Base-by-base conservation (phyloP, 2,329 filamentous ascomycete genomes). In the Talaromyces sp. region DNA sequence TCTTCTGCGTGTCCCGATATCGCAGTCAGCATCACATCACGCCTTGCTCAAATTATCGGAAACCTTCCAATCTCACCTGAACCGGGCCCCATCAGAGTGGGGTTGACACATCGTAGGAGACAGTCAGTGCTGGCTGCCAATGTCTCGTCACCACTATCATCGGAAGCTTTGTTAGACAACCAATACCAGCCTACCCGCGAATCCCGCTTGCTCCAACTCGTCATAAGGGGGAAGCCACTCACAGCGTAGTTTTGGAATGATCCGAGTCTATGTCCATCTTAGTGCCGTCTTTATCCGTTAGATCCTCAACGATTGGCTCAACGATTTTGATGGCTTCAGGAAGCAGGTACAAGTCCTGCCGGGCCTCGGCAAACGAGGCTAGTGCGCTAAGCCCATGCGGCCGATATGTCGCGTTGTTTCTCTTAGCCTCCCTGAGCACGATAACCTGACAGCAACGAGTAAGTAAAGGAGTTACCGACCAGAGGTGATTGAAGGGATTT, bases 381-480 rank as follows among this genome's bases (percentile, higher is more conserved):
- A 97, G 78, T 35, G 85, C 86, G 58, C 79, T 78, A 64, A 96
- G 83, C 0, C 90, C 90, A 72, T 90, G 82, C 21, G 88, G 88
- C 14, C 90, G 85, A 74, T 97, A 99, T 8, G 81, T 80, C n/a
- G 87, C 84, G 69, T 97, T 97, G 70, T 92, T 93, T 32, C 94
- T 85, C 79, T 94, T 97, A 9, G 92, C 92, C 81, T 99, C 94
- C 60, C 93, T 85, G 17, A 93, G 73, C 5, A 85, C 84, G 65
- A 96, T 88, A 6, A 63, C 68, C 82, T 92, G 63, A 57, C 26
- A 54, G 26, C 43, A 66, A 11, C 55, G 19, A 29, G 56, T 58
- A 60, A 63, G 57, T 50, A 26, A 65, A 59, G 56, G 53, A 50
- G 52, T 52, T 31, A 54, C 57, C 66, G 29, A 31, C 10, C 29